These are phyloP conservation scores for Heliocybe sulcata DNA, from an alignment of 1,284 basidiomycete genomes.

Conservation along the genomic window DNA sequence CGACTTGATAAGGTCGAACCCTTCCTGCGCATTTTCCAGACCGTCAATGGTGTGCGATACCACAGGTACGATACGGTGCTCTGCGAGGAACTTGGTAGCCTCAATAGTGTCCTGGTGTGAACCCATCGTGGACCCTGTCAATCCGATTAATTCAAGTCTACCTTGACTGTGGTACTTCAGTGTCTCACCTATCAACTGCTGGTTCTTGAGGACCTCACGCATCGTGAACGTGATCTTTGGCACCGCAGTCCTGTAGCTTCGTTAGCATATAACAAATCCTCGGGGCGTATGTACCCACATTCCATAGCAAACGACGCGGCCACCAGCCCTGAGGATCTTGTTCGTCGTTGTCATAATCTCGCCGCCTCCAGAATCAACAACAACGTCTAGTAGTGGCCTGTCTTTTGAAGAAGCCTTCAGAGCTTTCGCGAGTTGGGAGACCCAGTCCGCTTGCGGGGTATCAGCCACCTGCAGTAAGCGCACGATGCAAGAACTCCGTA, in stretches of 20 bases:
- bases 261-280: neutral
- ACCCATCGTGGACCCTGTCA: conserved; percentile 76
- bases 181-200: conserved; percentile 61
- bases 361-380: conserved; percentile 80
- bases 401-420: conserved; percentile 31
- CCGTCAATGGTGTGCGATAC: conserved; percentile 71
- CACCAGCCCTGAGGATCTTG: conserved; percentile 62
- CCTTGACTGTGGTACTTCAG: neutral
- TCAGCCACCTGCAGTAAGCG: neutral
- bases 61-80: conserved; percentile 66
- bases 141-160: conserved; percentile 5
- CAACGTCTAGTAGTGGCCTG: conserved; percentile 45
- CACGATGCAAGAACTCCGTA: conserved; percentile 19
- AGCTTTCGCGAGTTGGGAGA: conserved; percentile 41
- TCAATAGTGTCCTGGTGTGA: conserved; percentile 70
- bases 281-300: conserved; percentile 44
- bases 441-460: conserved; percentile 50
- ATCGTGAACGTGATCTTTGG: conserved; percentile 67
- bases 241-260: conserved; percentile 50
- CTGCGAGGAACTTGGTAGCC: conserved; percentile 63
- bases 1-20: conserved; percentile 58
- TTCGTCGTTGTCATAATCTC: conserved; percentile 59
- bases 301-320: conserved; percentile 69
- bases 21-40: conserved; percentile 60
- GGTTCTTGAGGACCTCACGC: conserved; percentile 74